A percentile compares a stretch with the other conserved stretches of the same genome.
phyloP scores from a whole-genome alignment of 2,329 filamentous ascomycete genomes.

The Colletotrichum tropicale region DNA sequence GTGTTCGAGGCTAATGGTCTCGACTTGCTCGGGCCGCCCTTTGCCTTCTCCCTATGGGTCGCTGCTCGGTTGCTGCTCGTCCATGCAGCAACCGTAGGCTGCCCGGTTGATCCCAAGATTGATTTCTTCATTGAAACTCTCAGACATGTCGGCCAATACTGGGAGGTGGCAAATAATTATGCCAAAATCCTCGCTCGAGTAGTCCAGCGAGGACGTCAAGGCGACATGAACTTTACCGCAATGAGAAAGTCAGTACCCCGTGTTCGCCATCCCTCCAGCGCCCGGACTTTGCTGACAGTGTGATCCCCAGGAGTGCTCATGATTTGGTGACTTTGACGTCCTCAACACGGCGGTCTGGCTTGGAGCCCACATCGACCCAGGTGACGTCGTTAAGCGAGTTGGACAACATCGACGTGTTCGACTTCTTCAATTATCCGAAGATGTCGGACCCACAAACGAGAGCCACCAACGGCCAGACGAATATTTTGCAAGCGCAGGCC shows the following conservation, averaged over 20 bases:
- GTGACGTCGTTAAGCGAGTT: slow-evolving; percentile 42
- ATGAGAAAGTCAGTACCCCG: slow-evolving; percentile 43
- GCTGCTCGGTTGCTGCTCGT: slow-evolving; percentile 44
- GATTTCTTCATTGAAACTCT: slow-evolving; percentile 49
- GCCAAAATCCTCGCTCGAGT: slow-evolving; percentile 43
- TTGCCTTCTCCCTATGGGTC: slow-evolving; percentile 50
- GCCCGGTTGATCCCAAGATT: slow-evolving; percentile 40
- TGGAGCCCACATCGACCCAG: slow-evolving; percentile 43
- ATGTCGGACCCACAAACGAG: slow-evolving; percentile 23
- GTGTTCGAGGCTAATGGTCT: slow-evolving; percentile 47
- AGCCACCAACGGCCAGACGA: slow-evolving; percentile 25
- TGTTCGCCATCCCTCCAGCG: not conserved
- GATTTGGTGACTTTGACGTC: slow-evolving; percentile 41
- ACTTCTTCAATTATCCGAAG: slow-evolving; percentile 49
- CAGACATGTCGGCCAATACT: slow-evolving; percentile 44
- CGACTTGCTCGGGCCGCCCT: slow-evolving; percentile 46
- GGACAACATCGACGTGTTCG: slow-evolving; percentile 48
- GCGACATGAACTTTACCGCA: slow-evolving; percentile 38
- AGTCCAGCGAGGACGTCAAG: slow-evolving; percentile 38
- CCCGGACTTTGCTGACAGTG: slow-evolving; percentile 2
- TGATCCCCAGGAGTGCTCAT: slow-evolving; percentile 37
- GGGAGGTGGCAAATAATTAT: slow-evolving; percentile 48
- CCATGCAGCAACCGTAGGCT: slow-evolving; percentile 42
- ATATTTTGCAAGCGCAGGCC: slow-evolving; percentile 26
- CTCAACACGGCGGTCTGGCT: slow-evolving; percentile 36